Evolutionary conservation across 2,329 filamentous ascomycete genomes (phyloP).

Genomic region (Xylaria polymorpha): DNA sequence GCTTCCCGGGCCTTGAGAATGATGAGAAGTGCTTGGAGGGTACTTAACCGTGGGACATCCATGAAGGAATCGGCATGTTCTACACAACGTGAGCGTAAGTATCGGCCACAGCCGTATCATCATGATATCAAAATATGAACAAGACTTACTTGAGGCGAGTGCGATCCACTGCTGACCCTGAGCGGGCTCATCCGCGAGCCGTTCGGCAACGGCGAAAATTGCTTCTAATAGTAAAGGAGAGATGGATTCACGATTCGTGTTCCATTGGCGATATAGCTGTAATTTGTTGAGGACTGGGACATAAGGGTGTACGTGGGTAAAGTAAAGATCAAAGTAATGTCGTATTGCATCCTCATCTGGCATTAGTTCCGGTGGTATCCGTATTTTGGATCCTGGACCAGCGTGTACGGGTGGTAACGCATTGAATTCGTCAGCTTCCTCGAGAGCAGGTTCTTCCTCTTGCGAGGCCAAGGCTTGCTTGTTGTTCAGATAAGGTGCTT

Average conservation of each 20-base stretch:
- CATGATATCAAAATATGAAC: background rate
- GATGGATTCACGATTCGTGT: conserved; percentile 81
- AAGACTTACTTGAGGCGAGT: conserved; percentile 77
- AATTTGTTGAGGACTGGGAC: conserved; percentile 87
- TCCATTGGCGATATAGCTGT: conserved; percentile 91
- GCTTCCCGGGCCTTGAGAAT: conserved; percentile 91
- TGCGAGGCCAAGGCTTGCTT: conserved; percentile 56
- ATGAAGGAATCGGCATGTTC: conserved; percentile 94
- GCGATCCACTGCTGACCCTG: conserved; percentile 94
- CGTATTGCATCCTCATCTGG: conserved; percentile 84
- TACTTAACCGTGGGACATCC: conserved; percentile 89
- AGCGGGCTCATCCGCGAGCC: conserved; percentile 83
- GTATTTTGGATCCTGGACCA: conserved; percentile 79
- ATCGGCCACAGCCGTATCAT: conserved; percentile 26
- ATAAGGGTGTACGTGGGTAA: conserved; percentile 90
- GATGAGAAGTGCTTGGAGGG: conserved; percentile 88
- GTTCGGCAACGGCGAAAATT: conserved; percentile 88
- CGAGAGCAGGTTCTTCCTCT: conserved; percentile 72
- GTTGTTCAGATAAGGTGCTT: conserved; percentile 86
- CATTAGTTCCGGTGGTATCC: conserved; percentile 94
- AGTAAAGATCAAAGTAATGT: conserved; percentile 91
- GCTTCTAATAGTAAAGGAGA: conserved; percentile 91
- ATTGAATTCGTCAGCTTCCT: conserved; percentile 77
- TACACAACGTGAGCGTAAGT: conserved; percentile 51
- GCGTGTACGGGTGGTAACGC: conserved; percentile 74